phyloP scores from a whole-genome alignment of 129 eudicot species.

The Gnaphalium uliginosum region DNA sequence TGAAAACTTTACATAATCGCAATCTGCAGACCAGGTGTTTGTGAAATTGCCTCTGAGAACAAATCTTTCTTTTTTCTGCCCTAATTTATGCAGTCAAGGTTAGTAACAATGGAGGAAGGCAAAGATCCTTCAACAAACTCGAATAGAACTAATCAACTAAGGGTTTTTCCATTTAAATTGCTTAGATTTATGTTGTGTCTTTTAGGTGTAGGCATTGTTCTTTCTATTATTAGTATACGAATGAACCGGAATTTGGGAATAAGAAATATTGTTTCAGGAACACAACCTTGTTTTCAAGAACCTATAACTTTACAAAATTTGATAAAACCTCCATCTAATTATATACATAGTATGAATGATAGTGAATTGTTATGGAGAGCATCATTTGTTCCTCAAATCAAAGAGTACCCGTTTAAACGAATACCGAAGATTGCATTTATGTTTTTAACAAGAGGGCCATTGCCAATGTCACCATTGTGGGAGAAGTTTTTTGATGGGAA shows the following conservation, averaged over 20 bases:
- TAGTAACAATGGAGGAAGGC: conserved; percentile 65
- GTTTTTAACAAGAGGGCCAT: conserved; percentile 88
- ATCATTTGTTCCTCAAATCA: conserved; percentile 60
- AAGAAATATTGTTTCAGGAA: conserved; percentile 34
- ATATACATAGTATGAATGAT: conserved; percentile 72
- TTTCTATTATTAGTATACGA: conserved; percentile 52
- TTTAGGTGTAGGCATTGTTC: conserved; percentile 52
- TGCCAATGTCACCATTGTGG: conserved; percentile 87
- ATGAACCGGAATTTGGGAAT: conserved; percentile 43
- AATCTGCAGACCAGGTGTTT: conserved; percentile 25
- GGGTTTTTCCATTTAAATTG: conserved; percentile 48
- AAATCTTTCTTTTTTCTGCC: conserved; percentile 11
- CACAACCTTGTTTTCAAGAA: conserved; percentile 53
- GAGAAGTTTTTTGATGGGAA: conserved; percentile 74
- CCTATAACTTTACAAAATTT: conserved; percentile 46
- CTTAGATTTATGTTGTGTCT: conserved; percentile 60
- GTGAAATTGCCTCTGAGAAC: conserved; percentile 34
- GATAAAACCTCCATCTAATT: conserved; percentile 56
- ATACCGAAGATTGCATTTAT: conserved; percentile 76
- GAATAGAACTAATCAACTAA: conserved; percentile 37
- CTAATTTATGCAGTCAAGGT: conserved; percentile 41
- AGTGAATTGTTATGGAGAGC: conserved; percentile 84
- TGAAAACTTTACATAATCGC: not conserved
- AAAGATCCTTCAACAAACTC: conserved; percentile 37
- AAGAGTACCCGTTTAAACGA: conserved; percentile 68